Percentiles rank a stretch among this genome's conserved stretches.
Evolutionary conservation across 2,329 filamentous ascomycete genomes (phyloP).

Genomic region (Cryphonectria radicalis): DNA sequence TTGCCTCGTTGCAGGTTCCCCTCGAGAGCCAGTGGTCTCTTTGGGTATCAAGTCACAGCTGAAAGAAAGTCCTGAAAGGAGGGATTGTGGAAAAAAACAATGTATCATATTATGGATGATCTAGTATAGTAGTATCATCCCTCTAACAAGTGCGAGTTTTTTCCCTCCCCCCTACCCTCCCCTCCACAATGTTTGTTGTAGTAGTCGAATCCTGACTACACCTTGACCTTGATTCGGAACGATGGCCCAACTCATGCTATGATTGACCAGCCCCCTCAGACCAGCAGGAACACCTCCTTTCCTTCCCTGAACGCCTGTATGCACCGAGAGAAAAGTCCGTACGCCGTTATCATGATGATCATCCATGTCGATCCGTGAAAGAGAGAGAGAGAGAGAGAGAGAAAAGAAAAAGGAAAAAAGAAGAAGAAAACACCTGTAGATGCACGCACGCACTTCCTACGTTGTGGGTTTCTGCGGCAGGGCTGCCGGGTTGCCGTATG

Average conservation of each 20-base stretch:
- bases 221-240: conserved; percentile 17
- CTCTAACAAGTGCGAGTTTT: conserved; percentile 29
- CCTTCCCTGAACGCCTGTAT: conserved; percentile 43
- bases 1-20: background rate
- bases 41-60: background rate
- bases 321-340: conserved; percentile 32
- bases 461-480: conserved; percentile 63
- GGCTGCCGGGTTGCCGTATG: conserved; percentile 63
- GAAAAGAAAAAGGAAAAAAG: background rate
- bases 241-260: conserved; percentile 22
- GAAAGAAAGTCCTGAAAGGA: background rate
- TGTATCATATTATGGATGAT: conserved; percentile 28
- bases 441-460: conserved; percentile 34
- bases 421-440: conserved; percentile 29
- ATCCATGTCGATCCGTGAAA: conserved; percentile 29
- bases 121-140: conserved; percentile 28
- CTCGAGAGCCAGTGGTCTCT: background rate
- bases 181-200: background rate
- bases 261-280: conserved; percentile 11
- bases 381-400: background rate
- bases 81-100: background rate
- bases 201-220: conserved; percentile 10
- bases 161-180: background rate
- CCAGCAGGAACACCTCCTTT: conserved; percentile 1
- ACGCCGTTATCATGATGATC: conserved; percentile 30